phyloP scores from a whole-genome alignment of 768 basidiomycete genomes.

The Russula ochroleuca region DNA sequence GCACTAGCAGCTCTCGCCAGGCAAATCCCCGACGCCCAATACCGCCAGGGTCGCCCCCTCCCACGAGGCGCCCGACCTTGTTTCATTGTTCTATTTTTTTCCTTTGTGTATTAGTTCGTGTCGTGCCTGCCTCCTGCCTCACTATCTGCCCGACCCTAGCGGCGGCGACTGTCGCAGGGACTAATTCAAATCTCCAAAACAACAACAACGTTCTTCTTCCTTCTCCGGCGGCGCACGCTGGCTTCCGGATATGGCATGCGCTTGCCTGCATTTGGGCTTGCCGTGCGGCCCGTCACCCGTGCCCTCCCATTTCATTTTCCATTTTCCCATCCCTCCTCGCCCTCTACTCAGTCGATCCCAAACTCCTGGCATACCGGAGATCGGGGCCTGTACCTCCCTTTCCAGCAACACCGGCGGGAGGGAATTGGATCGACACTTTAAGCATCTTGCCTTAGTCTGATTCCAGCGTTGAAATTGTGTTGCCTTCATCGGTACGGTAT shows the following conservation, averaged over 20 bases:
- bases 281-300: neutral
- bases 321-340: neutral
- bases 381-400: neutral
- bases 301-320: too few relatives aligned
- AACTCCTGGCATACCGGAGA: neutral
- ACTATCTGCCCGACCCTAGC: neutral
- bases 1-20: neutral
- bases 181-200: neutral
- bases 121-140: neutral
- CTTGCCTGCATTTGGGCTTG: slow-evolving; percentile 13
- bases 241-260: slow-evolving; percentile 9
- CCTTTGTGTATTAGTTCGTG: neutral
- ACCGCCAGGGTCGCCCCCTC: neutral
- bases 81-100: neutral
- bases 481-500: neutral
- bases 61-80: neutral
- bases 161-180: too few relatives aligned
- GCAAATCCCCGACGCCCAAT: neutral
- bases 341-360: neutral
- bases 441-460: neutral
- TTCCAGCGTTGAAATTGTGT: neutral
- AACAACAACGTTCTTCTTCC: neutral
- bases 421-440: neutral
- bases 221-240: neutral
- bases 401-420: neutral